A percentile compares a stretch with the other conserved stretches of the same genome.
Evolutionary conservation across 2,329 filamentous ascomycete species (phyloP).

Genomic region (Leptographium procerum): DNA sequence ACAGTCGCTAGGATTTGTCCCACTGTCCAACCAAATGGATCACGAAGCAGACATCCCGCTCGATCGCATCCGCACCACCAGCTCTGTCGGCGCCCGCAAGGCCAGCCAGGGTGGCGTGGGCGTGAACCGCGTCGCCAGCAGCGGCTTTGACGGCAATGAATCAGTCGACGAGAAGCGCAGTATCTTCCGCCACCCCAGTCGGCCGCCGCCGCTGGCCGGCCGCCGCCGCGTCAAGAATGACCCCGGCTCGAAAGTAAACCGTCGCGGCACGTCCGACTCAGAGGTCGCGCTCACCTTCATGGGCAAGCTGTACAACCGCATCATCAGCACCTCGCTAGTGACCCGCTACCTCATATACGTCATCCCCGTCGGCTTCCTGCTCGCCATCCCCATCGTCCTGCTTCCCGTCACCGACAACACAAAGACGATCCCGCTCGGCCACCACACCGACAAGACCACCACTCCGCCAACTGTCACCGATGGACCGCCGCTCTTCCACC

Average conservation of each 20-base stretch:
- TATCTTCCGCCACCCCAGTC: constrained; percentile 24
- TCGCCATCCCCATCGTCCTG: constrained; percentile 52
- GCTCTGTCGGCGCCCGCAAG: constrained; percentile 35
- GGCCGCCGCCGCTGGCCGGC: constrained; percentile 27
- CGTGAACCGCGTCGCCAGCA: constrained; percentile 2
- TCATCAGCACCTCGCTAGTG: constrained; percentile 51
- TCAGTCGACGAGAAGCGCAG: constrained; percentile 31
- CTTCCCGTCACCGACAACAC: constrained; percentile 32
- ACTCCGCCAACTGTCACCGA: constrained; percentile 13
- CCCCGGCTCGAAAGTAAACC: constrained; percentile 19
- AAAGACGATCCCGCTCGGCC: constrained; percentile 16
- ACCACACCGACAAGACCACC: constrained; percentile 15
- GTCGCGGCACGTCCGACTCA: constrained; percentile 32
- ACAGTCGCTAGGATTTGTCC: constrained; percentile 14
- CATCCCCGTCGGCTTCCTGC: constrained; percentile 47
- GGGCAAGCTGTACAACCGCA: constrained; percentile 53
- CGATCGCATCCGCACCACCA: constrained; percentile 41
- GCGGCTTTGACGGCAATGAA: constrained; percentile 14
- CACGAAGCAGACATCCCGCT: constrained; percentile 40
- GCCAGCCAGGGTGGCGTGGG: constrained; percentile 22
- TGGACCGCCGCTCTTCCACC: constrained; percentile 42
- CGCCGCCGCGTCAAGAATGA: constrained; percentile 35
- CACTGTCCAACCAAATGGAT: constrained; percentile 12
- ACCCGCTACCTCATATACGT: constrained; percentile 60
- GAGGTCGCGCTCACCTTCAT: constrained; percentile 51